Conservation (phyloP, 768 basidiomycete genomes). For the Heimioporus sp. region DNA sequence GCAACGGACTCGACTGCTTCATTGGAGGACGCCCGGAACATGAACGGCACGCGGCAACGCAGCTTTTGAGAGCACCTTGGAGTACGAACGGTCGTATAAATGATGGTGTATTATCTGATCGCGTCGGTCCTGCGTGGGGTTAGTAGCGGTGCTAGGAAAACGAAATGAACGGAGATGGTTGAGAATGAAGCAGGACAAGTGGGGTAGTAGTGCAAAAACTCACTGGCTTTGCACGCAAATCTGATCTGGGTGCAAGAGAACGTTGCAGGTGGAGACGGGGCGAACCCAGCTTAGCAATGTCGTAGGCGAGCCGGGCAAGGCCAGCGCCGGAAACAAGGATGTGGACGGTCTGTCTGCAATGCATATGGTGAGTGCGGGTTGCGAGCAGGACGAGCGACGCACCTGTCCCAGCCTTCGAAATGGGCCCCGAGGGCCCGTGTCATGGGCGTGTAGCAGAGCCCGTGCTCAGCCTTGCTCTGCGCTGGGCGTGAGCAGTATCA, state of each 20-base stretch:
- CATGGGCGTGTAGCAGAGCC: conserved; percentile 79
- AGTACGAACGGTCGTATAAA: conserved; percentile 90
- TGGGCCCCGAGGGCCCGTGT: conserved; percentile 66
- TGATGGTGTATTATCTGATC: conserved; percentile 70
- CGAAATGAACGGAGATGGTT: conserved; percentile 38
- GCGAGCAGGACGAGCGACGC: no score
- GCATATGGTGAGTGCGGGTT: no score
- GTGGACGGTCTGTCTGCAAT: conserved; percentile 48
- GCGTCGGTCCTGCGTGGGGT: conserved; percentile 51
- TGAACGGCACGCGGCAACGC: conserved; percentile 64
- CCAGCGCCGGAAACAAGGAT: conserved; percentile 89
- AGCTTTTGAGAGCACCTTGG: conserved; percentile 47
- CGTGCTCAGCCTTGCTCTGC: conserved; percentile 75
- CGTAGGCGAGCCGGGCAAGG: conserved; percentile 88
- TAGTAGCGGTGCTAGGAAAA: background rate
- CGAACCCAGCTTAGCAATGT: conserved; percentile 77
- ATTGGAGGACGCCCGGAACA: conserved; percentile 90
- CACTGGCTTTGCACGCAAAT: no score
- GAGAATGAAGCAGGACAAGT: conserved; percentile 85
- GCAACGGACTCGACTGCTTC: no score
- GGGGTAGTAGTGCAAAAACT: conserved; percentile 94
- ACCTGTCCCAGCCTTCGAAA: conserved; percentile 57
- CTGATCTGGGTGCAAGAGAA: no score
- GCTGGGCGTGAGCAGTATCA: background rate
- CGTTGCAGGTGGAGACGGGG: background rate